Percentiles rank a stretch among this genome's conserved stretches.
phyloP scores from a whole-genome alignment of 1,284 basidiomycete species.

The Trichosporon sp. region DNA sequence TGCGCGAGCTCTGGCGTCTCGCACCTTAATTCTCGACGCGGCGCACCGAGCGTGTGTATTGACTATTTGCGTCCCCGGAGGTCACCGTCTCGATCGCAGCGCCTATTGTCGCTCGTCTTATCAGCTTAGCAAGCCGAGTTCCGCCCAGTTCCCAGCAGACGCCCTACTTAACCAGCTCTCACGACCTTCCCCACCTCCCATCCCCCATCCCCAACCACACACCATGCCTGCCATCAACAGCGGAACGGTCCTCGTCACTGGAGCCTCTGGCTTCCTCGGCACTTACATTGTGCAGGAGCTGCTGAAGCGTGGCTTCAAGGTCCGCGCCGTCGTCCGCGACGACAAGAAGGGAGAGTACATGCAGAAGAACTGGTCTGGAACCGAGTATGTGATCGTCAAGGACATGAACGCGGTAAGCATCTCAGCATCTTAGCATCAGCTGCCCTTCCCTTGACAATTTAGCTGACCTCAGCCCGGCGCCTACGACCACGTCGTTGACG shows the following conservation, averaged over 20 bases:
- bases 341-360: constrained; percentile 60
- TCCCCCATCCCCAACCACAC: no score
- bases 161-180: neutral
- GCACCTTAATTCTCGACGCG: constrained; percentile 11
- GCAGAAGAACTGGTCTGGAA: constrained; percentile 54
- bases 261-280: constrained; percentile 53
- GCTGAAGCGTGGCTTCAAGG: constrained; percentile 44
- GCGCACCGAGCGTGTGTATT: neutral
- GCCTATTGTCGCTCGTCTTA: neutral
- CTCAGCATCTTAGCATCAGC: no score
- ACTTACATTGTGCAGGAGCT: constrained; percentile 35
- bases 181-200: neutral
- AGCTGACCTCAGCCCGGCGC: constrained; percentile 60
- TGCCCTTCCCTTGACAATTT: neutral
- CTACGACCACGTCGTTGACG: constrained; percentile 70
- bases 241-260: constrained; percentile 56
- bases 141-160: neutral
- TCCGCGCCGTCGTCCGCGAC: constrained; percentile 63
- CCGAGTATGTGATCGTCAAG: constrained; percentile 59
- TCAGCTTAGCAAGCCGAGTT: neutral
- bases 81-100: neutral
- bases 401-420: constrained; percentile 62
- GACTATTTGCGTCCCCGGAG: neutral
- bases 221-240: constrained; percentile 57
- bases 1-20: neutral